Evolutionary conservation across 2,329 filamentous ascomycete genomes (phyloP).

Genomic region (Ophiocordyceps robertsii): DNA sequence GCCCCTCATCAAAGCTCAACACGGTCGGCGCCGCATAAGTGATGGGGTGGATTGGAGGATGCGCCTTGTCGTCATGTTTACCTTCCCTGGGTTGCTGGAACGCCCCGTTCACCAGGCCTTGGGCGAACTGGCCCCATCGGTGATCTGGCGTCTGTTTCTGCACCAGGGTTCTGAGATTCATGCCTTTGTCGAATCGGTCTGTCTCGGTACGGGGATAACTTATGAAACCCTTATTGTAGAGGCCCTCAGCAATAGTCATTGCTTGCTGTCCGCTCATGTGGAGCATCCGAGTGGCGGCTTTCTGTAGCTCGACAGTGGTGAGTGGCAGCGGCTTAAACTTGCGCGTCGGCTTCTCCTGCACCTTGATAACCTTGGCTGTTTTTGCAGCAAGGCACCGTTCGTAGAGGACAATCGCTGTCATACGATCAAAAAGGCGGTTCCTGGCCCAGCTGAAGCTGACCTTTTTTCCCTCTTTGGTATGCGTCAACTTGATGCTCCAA

Average conservation of each 20-base stretch:
- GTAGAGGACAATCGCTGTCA: slow-evolving; percentile 66
- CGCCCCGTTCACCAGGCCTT: slow-evolving; percentile 56
- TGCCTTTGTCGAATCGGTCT: slow-evolving; percentile 83
- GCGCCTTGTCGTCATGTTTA: slow-evolving; percentile 86
- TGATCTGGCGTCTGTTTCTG: slow-evolving; percentile 70
- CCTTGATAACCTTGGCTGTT: slow-evolving; percentile 66
- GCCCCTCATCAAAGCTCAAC: slow-evolving; percentile 52
- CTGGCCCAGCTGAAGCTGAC: slow-evolving; percentile 79
- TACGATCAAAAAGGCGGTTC: slow-evolving; percentile 75
- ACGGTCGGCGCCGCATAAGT: slow-evolving; percentile 62
- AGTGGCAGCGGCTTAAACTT: slow-evolving; percentile 90
- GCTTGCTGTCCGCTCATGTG: slow-evolving; percentile 84
- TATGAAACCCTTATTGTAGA: slow-evolving; percentile 93
- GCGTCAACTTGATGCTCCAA: slow-evolving; percentile 80
- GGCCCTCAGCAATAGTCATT: slow-evolving; percentile 73
- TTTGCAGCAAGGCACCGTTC: slow-evolving; percentile 72
- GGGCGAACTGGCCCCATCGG: slow-evolving; percentile 71
- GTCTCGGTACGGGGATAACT: slow-evolving; percentile 97
- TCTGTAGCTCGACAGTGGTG: slow-evolving; percentile 93
- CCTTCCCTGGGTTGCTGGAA: slow-evolving; percentile 76
- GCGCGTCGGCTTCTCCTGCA: slow-evolving; percentile 80
- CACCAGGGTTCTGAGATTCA: slow-evolving; percentile 68
- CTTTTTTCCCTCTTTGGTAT: slow-evolving; percentile 62
- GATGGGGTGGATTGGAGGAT: slow-evolving; percentile 93
- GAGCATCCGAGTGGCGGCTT: slow-evolving; percentile 80